Conservation (phyloP, 805 yeast genomes). For the Kurtzmaniella fragi region DNA sequence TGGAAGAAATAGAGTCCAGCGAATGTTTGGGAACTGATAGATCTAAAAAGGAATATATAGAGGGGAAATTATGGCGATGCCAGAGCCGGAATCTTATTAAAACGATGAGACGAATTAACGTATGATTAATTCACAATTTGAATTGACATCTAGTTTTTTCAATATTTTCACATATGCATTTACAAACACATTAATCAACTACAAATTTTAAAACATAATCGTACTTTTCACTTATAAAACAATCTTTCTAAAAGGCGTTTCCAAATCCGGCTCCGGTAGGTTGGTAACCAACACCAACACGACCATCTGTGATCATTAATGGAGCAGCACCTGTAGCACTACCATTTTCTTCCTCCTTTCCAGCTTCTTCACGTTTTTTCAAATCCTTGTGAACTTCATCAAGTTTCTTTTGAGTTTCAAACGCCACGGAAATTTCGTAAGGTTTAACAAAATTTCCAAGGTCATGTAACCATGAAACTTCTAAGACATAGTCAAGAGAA, state of each 20-base stretch:
- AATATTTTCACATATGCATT: too few species aligned
- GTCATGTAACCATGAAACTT: slow-evolving; percentile 85
- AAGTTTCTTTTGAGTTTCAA: slow-evolving; percentile 69
- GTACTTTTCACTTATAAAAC: background rate
- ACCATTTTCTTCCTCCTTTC: slow-evolving; percentile 39
- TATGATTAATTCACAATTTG: background rate
- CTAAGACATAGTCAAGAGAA: slow-evolving; percentile 78
- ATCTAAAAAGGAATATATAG: slow-evolving; percentile 3
- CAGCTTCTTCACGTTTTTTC: slow-evolving; percentile 62
- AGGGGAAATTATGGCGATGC: slow-evolving; percentile 11
- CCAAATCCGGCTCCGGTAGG: slow-evolving; percentile 73
- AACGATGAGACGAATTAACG: slow-evolving; percentile 11
- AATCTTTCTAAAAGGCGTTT: slow-evolving; percentile 30
- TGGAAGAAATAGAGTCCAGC: slow-evolving; percentile 7
- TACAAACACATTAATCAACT: background rate
- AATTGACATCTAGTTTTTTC: too few species aligned
- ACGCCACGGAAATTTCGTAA: slow-evolving; percentile 76
- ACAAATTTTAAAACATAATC: background rate
- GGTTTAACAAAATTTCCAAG: slow-evolving; percentile 87
- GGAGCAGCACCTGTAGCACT: slow-evolving; percentile 54
- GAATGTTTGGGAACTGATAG: slow-evolving; percentile 1
- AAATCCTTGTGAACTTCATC: slow-evolving; percentile 65
- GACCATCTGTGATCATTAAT: slow-evolving; percentile 78
- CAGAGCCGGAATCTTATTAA: slow-evolving; percentile 11
- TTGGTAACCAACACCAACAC: slow-evolving; percentile 59